Evolutionary conservation across 345 rosid species (phyloP).

Genomic region (Melaleuca alternifolia): DNA sequence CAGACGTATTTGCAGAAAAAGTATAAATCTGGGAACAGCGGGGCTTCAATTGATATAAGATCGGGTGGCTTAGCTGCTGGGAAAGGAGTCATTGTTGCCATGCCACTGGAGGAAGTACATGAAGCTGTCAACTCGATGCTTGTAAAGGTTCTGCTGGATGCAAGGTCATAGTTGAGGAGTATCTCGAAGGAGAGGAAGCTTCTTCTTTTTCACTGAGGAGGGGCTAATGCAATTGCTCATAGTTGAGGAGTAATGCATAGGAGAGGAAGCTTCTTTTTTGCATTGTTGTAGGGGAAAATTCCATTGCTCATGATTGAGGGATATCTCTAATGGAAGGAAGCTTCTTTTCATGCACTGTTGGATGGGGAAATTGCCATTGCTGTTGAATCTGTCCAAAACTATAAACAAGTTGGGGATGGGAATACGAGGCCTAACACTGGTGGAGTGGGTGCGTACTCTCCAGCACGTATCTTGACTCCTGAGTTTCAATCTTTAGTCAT

Average conservation of each 20-base stretch:
- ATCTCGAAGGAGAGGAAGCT: constrained; percentile 85
- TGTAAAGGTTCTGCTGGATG: constrained; percentile 76
- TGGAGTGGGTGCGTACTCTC: constrained; percentile 91
- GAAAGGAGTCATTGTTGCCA: constrained; percentile 78
- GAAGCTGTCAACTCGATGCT: constrained; percentile 86
- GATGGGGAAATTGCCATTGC: constrained; percentile 92
- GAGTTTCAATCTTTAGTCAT: constrained; percentile 60
- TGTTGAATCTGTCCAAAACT: constrained; percentile 88
- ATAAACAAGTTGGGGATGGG: constrained; percentile 92
- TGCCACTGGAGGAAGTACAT: constrained; percentile 63
- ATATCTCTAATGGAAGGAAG: too few species aligned
- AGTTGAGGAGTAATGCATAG: too few species aligned
- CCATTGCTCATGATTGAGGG: too few species aligned
- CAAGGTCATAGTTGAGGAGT: constrained; percentile 64
- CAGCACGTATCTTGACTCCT: constrained; percentile 67
- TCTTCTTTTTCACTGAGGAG: too few species aligned
- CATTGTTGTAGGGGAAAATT: too few species aligned
- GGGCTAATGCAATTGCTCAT: too few species aligned
- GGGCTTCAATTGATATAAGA: constrained; percentile 69
- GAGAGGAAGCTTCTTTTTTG: too few species aligned
- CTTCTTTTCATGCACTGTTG: constrained; percentile 71
- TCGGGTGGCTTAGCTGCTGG: constrained; percentile 95
- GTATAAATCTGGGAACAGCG: constrained; percentile 57
- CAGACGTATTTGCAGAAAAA: constrained; percentile 55
- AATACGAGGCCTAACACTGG: constrained; percentile 91